Evolutionary conservation across 2,329 filamentous ascomycete species (phyloP).

Genomic region (Neofusicoccum laricinum): DNA sequence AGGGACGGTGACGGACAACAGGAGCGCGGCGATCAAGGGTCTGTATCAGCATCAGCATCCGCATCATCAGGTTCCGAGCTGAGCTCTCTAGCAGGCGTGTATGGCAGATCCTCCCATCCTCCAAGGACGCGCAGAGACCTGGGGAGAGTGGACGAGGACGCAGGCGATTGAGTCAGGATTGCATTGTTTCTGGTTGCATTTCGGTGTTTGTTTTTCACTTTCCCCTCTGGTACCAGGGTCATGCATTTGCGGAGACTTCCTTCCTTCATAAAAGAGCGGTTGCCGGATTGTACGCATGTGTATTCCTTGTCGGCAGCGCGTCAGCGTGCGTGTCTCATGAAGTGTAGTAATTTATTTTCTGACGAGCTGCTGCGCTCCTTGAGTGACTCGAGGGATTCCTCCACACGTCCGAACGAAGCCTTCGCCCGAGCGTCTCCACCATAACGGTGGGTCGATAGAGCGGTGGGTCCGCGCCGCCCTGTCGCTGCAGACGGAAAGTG

Average conservation of each 20-base stretch:
- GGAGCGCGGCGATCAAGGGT: constrained; percentile 38
- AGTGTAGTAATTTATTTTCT: background rate
- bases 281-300: background rate
- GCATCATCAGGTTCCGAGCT: background rate
- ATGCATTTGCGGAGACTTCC: background rate
- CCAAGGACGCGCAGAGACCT: background rate
- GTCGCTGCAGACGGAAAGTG: background rate
- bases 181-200: background rate
- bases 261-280: background rate
- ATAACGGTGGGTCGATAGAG: background rate
- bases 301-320: background rate
- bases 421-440: background rate
- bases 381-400: background rate
- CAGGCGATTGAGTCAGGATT: background rate
- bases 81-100: background rate
- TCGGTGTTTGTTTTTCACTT: background rate
- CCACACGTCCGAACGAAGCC: background rate
- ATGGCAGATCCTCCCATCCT: background rate
- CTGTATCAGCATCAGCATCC: constrained; percentile 25
- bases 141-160: background rate
- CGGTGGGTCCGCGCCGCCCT: background rate
- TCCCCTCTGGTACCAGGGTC: background rate
- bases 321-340: too few species aligned
- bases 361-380: too few species aligned
- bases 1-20: constrained; percentile 27